Evolutionary conservation across 2,329 filamentous ascomycete species (phyloP).

Genomic region (Ophiostoma sp.): DNA sequence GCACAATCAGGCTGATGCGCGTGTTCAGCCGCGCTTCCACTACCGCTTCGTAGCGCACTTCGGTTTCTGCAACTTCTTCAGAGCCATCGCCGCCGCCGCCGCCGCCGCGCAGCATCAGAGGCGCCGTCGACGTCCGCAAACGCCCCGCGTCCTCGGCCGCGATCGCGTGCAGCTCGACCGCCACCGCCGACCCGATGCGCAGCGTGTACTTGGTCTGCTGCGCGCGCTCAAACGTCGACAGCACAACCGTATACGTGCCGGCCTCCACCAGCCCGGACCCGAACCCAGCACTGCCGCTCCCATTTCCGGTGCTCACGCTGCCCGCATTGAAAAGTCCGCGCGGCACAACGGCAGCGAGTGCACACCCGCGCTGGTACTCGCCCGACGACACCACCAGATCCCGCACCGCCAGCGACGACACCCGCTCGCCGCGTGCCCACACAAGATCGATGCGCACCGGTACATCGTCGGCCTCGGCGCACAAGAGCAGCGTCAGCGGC

Average conservation of each 20-base stretch:
- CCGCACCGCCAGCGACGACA: constrained; percentile 62
- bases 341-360: constrained; percentile 52
- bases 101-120: constrained; percentile 37
- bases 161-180: constrained; percentile 55
- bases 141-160: constrained; percentile 70
- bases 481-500: constrained; percentile 67
- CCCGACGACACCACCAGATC: constrained; percentile 79
- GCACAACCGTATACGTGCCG: constrained; percentile 81
- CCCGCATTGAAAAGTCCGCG: constrained; percentile 31
- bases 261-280: constrained; percentile 48
- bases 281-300: constrained; percentile 25
- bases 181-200: constrained; percentile 58
- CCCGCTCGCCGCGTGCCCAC: constrained; percentile 62
- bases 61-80: constrained; percentile 25
- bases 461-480: constrained; percentile 59
- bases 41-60: constrained; percentile 40
- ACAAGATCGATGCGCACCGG: constrained; percentile 82
- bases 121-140: constrained; percentile 55
- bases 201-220: constrained; percentile 71
- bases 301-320: constrained; percentile 18
- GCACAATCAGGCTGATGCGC: constrained; percentile 50
- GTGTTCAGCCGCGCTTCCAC: constrained; percentile 48
- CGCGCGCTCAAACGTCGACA: constrained; percentile 80
- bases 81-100: constrained; percentile 18
- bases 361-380: constrained; percentile 80